Evolutionary conservation across 176 grass and related monocot species (phyloP).

Genomic region (Oryza nivara): DNA sequence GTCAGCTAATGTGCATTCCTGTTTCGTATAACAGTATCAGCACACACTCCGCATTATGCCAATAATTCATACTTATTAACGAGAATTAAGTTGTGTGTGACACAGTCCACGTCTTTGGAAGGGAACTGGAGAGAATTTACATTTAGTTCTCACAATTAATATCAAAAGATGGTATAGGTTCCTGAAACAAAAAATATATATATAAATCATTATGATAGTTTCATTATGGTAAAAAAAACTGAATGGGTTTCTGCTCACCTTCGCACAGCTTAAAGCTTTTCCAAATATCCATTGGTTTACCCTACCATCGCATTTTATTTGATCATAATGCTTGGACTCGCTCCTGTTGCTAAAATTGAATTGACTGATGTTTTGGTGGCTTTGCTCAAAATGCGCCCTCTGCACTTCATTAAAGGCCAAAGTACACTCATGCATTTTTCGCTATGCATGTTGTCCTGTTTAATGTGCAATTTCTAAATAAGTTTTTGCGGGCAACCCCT

Average conservation of each 20-base stretch:
- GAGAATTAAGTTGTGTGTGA: neutral
- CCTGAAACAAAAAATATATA: neutral
- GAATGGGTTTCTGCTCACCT: neutral
- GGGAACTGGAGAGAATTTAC: slow-evolving; percentile 3
- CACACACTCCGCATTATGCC: neutral
- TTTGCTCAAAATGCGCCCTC: neutral
- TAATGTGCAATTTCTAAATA: slow-evolving; percentile 7
- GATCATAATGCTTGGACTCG: slow-evolving; percentile 27
- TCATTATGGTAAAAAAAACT: neutral
- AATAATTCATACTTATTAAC: neutral
- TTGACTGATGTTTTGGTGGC: neutral
- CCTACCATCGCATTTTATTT: neutral
- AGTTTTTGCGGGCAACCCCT: neutral
- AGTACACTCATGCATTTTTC: slow-evolving; percentile 14
- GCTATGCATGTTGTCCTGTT: neutral
- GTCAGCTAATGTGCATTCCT: slow-evolving; percentile 18
- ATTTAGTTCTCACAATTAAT: neutral
- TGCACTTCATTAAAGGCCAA: neutral
- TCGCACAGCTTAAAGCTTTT: neutral
- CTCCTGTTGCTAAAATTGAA: neutral
- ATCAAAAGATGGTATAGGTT: neutral
- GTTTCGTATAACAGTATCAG: slow-evolving; percentile 4
- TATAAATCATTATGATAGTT: neutral
- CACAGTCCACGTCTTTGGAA: neutral
- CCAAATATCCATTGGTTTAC: slow-evolving; percentile 8